Conservation (phyloP, 1,139 yeast species). For the Pichia sp. region DNA sequence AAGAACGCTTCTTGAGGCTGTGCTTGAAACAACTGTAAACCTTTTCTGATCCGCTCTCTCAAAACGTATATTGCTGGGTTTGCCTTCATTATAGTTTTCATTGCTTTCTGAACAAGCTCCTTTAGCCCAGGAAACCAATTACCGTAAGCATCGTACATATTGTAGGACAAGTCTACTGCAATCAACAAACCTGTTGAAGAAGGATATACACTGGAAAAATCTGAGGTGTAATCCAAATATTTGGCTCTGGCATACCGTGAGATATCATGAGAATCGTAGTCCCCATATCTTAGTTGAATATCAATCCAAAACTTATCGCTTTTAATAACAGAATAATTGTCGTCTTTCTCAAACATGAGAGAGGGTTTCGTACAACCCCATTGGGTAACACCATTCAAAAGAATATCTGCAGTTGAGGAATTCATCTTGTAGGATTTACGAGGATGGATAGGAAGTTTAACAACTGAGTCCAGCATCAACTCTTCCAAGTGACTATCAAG, state of each 20-base stretch:
- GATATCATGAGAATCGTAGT: slow-evolving; percentile 94
- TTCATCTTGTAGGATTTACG: slow-evolving; percentile 96
- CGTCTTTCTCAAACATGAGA: slow-evolving; percentile 56
- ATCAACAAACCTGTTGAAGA: slow-evolving; percentile 89
- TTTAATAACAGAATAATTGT: slow-evolving; percentile 40
- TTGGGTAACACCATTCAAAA: slow-evolving; percentile 63
- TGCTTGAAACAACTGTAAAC: slow-evolving; percentile 85
- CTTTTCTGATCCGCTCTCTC: slow-evolving; percentile 90
- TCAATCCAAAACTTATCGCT: slow-evolving; percentile 89
- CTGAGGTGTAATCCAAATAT: slow-evolving; percentile 86
- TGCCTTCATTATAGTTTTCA: slow-evolving; percentile 90
- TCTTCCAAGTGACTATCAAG: slow-evolving; percentile 82
- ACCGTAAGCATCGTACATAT: slow-evolving; percentile 94
- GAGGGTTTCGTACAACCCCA: slow-evolving; percentile 90
- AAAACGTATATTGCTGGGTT: slow-evolving; percentile 90
- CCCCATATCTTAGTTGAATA: slow-evolving; percentile 92
- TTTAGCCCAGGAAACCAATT: slow-evolving; percentile 97
- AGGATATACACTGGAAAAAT: slow-evolving; percentile 79
- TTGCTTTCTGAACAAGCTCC: slow-evolving; percentile 81
- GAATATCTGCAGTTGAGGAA: slow-evolving; percentile 88
- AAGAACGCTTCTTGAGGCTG: slow-evolving; percentile 90
- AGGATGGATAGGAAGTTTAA: slow-evolving; percentile 91
- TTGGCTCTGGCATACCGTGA: slow-evolving; percentile 92
- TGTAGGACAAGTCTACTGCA: slow-evolving; percentile 90
- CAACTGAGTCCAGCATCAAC: slow-evolving; percentile 76